Base-by-base conservation (phyloP, 1,284 basidiomycete species). In the Apiotrichum akiyoshidainum region DNA sequence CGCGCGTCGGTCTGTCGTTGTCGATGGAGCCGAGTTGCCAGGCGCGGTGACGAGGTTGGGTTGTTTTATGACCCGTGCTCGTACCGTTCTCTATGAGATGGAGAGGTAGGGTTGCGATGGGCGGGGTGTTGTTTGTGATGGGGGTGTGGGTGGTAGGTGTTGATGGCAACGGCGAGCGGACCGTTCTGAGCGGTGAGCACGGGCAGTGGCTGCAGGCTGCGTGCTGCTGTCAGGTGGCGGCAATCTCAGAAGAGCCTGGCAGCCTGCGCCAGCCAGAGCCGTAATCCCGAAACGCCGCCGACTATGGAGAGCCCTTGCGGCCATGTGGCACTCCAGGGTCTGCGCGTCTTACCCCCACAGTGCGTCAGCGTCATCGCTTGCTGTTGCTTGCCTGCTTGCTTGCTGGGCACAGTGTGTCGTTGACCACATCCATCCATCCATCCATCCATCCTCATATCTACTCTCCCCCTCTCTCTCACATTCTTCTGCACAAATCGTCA, bases 111-210 rank as follows among this genome's bases (percentile, higher is more conserved):
- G 46, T 4, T 13, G 37, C 14, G 37, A 16, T 13, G 37, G 11
- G 37, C 12, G 37, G 11, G 37, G 37, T 8, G 37, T 37, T 37
- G 37, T 44, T 21, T 17, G 31, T 21, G 19, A 26, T 46, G 46
- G n/a, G 31, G 34, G 12, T 35, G 46, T 48, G 33, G n/a, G 33
- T n/a, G 33, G 34, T 48, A 16, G 31, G 12, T 46, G 45, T n/a
- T 48, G 46, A 48, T 48, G 46, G n/a, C 46, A 48, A 48, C 33
- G n/a, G 26, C n/a, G 42, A 19, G 42, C 11, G 17, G 19, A n/a
- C 9, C 8, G 8, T n/a, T 8, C 3, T 10, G 8, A 19, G 9
- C 42, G 19, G 42, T 19, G 42, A n/a, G 6, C 17, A 16, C 4
- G 14, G 2, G 16, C 37, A 41, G 19, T 44, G 19, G 19, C 19